Evolutionary conservation across 176 grass and related monocot genomes (phyloP).

Genomic region (Triticum timopheevii): DNA sequence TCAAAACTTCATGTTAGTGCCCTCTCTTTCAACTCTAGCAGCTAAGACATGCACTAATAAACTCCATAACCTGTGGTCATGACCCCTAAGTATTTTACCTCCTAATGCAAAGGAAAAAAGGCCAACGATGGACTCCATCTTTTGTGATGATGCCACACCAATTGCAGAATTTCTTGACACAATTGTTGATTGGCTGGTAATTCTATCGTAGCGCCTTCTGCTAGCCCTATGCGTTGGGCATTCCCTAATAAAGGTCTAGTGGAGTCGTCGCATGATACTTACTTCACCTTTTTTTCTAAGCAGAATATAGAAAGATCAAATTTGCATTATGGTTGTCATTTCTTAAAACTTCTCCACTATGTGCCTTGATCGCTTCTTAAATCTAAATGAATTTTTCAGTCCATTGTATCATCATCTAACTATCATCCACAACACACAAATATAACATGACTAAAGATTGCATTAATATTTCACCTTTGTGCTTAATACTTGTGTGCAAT

Average conservation of each 20-base stretch:
- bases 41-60: too few relatives aligned
- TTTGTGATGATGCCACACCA: too few relatives aligned
- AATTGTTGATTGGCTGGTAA: too few relatives aligned
- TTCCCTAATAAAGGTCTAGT: not conserved
- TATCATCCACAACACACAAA: not conserved
- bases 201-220: too few relatives aligned
- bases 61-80: too few relatives aligned
- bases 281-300: not conserved
- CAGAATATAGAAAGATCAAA: not conserved
- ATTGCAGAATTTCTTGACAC: too few relatives aligned
- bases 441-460: not conserved
- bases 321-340: not conserved
- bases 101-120: too few relatives aligned
- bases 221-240: too few relatives aligned
- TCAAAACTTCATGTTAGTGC: too few relatives aligned
- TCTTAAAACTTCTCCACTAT: not conserved
- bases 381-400: not conserved
- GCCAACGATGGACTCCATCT: too few relatives aligned
- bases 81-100: too few relatives aligned
- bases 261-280: not conserved
- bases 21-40: too few relatives aligned
- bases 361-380: not conserved
- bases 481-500: not conserved
- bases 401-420: not conserved
- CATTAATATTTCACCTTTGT: not conserved